Evolutionary conservation across 805 yeast species (phyloP).

Genomic region (Lachancea cidri): DNA sequence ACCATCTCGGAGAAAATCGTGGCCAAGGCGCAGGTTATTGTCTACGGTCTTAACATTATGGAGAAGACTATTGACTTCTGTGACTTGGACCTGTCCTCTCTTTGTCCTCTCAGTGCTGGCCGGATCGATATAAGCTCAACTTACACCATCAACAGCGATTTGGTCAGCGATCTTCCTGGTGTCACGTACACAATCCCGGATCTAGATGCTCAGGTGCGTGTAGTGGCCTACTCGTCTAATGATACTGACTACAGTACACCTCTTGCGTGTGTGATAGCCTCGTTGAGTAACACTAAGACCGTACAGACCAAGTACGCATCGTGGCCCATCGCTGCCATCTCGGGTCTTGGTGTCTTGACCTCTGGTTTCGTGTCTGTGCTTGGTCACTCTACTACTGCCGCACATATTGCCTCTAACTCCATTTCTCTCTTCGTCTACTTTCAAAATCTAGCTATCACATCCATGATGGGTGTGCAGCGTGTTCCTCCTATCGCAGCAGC

Average conservation of each 20-base stretch:
- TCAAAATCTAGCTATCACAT: conserved; percentile 85
- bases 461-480: conserved; percentile 90
- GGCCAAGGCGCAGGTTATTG: conserved; percentile 61
- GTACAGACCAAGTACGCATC: conserved; percentile 89
- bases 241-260: conserved; percentile 41
- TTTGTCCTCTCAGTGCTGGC: conserved; percentile 87
- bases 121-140: conserved; percentile 65
- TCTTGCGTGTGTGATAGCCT: conserved; percentile 90
- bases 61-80: conserved; percentile 59
- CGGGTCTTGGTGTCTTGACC: conserved; percentile 81
- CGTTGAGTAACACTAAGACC: conserved; percentile 81
- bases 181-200: conserved; percentile 91
- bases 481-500: conserved; percentile 97
- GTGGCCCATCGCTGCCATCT: conserved; percentile 93
- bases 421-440: conserved; percentile 89
- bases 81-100: conserved; percentile 44
- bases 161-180: conserved; percentile 59
- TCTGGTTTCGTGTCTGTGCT: conserved; percentile 82
- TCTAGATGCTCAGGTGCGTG: conserved; percentile 84
- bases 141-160: conserved; percentile 38
- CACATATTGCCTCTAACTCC: conserved; percentile 95
- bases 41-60: conserved; percentile 72
- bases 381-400: conserved; percentile 90
- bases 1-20: conserved; percentile 67
- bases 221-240: conserved; percentile 50